Evolutionary conservation across 2,329 filamentous ascomycete genomes (phyloP), one percentile per base, ranked within the genome.

Genomic region (Calonectria pseudoturangicola): DNA sequence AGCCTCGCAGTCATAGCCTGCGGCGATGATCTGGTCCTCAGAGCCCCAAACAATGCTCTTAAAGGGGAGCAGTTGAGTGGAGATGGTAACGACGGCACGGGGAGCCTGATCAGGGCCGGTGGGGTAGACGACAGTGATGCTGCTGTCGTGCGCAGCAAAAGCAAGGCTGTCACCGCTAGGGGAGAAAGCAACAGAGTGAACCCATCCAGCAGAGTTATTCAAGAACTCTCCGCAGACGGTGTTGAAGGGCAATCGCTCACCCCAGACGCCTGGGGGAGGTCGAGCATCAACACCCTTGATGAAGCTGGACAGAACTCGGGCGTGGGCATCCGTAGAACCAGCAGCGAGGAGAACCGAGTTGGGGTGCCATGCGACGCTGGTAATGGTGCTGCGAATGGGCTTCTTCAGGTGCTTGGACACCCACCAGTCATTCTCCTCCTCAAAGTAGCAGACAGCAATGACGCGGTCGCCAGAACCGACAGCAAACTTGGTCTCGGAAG

Each of bases 341-440:
- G 97, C 95, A 18, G 96, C 97, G 28, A 99, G 89, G 39, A 99
- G 91, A 18, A 99, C 97, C 12, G 94, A 97, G 89, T 99, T 99
- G 43, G 97, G 97, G 85, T 99, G 97, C 97, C 97, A 99, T 70
- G 93, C 93, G 54, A 99, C 92, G 18, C 94, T 95, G 69, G 97
- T 98, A 80, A 99, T 96, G 70, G 97, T 99, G 84, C 95, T 98
- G 78, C 96, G 94, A 81, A 99, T 98, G 25, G 97, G 97, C 90
- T 98, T 99, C 92, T 98, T 98, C 82, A 99, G 87, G 86, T 99
- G 97, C 89, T 99, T 99, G 45, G 96, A 98, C 50, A 99, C 96
- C 97, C 97, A 99, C 97, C 97, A 99, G 88, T 99, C 96, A 86
- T 99, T 98, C 86, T 99, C 97, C 84, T 98, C 95, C 83, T 99